Base-by-base conservation (phyloP, 176 grass and related monocot genomes). In the Bolboschoenus planiculmis region DNA sequence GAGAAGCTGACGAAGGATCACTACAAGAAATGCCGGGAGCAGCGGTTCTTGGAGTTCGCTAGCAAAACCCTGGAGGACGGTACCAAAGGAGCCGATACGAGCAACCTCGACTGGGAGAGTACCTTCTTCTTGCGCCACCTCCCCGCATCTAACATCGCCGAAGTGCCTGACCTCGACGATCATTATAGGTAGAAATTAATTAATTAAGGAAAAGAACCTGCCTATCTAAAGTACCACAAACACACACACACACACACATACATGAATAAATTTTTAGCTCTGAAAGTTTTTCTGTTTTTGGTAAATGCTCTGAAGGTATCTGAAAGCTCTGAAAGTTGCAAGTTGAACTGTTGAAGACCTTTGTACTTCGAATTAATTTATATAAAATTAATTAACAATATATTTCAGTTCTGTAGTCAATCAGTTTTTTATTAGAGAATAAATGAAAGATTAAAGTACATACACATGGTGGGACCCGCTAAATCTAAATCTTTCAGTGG, bases 1-100 rank as follows among this genome's bases (percentile, higher is more conserved):
- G 96, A 95, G 91, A 84, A 1, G 84, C 54, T 95, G 87, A 95
- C 92, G 73, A 99, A 95, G 86, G 92, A 35, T 53, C 92, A 99
- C 88, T 95, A 99, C 84, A 84, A 83, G 87, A 78, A 78, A 82
- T 77, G 40, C 54, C 79, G 87, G 39, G 89, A 95, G 87, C 82
- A 90, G 73, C 79, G 81, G 84, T 99, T 99, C 87, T 77, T 86
- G 43, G 91, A 95, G 39, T 99, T 99, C 80, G 96, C 91, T 0
- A 84, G 57, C 86, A 90, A 81, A 84, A 35, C 90, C 33, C 75
- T 95, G 20, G 54, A 82, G 24, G 48, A 46, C 55, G 84, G 39
- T 78, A 78, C 16, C 15, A 34, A 77, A 1, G 86, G 55, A 44
- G 68, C 35, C 10, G 80, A 57, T 36, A 74, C 86, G n/a, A 75